A percentile compares a stretch with the other conserved stretches of the same genome.
These are phyloP conservation scores for Cicer arietinum DNA, from an alignment of 306 rosid genomes.

Conservation along the genomic window DNA sequence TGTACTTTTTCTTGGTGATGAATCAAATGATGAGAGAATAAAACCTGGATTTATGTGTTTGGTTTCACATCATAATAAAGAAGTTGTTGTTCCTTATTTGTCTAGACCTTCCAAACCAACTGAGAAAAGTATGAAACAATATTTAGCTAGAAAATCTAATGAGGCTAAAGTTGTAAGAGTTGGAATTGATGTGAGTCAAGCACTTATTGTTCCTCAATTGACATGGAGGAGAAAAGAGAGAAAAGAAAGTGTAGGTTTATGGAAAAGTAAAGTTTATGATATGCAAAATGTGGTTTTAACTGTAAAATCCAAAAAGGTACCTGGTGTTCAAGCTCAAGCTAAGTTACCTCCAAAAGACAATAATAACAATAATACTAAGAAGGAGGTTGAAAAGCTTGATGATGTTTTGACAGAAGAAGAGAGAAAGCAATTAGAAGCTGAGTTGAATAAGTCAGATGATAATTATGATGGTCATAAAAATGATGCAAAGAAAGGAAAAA, in stretches of 20 bases:
- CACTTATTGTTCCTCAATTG: conserved; percentile 81
- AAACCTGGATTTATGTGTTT: conserved; percentile 67
- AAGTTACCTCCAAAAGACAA: conserved; percentile 55
- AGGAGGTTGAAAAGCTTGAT: conserved; percentile 56
- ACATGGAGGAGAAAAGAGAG: conserved; percentile 89
- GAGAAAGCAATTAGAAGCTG: conserved; percentile 76
- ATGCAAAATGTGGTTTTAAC: conserved; percentile 87
- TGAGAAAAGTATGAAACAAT: conserved; percentile 60
- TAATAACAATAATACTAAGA: conserved; percentile 46
- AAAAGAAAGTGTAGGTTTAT: conserved; percentile 75
- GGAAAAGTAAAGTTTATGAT: conserved; percentile 90
- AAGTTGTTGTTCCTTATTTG: conserved; percentile 64
- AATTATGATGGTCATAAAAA: conserved; percentile 49
- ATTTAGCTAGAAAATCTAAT: conserved; percentile 55
- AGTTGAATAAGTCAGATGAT: conserved; percentile 65
- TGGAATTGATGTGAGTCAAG: conserved; percentile 84
- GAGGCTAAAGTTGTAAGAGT: conserved; percentile 58
- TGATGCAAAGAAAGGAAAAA: conserved; percentile 59
- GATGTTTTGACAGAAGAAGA: conserved; percentile 81
- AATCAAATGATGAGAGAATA: conserved; percentile 65
- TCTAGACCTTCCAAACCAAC: conserved; percentile 54
- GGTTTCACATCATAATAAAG: conserved; percentile 73
- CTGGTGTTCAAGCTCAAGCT: conserved; percentile 73
- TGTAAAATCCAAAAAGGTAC: conserved; percentile 65
- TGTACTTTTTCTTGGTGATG: conserved; percentile 84